phyloP scores from a whole-genome alignment of 805 yeast genomes.

The Kuraishia ogatae region DNA sequence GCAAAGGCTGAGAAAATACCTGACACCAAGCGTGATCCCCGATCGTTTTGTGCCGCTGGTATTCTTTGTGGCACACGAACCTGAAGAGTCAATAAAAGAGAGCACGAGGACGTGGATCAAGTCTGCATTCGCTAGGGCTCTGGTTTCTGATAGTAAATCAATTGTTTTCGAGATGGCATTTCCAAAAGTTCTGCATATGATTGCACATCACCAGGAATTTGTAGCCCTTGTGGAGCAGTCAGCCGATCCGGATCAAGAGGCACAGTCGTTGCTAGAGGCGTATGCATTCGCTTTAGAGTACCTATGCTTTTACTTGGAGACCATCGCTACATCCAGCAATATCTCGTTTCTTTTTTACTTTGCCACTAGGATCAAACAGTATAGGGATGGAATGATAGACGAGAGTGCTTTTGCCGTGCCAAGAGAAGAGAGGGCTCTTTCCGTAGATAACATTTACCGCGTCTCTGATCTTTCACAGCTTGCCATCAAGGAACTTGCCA shows the following conservation, averaged over 20 bases:
- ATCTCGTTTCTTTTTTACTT: slow-evolving; percentile 66
- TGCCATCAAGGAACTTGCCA: slow-evolving; percentile 49
- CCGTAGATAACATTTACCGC: slow-evolving; percentile 41
- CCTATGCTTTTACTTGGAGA: slow-evolving; percentile 48
- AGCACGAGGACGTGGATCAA: slow-evolving; percentile 64
- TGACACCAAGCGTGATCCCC: slow-evolving; percentile 46
- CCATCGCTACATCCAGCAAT: slow-evolving; percentile 57
- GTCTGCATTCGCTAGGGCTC: slow-evolving; percentile 38
- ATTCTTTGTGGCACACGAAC: slow-evolving; percentile 74
- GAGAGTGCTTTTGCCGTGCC: slow-evolving; percentile 18
- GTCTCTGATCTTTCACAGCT: slow-evolving; percentile 70
- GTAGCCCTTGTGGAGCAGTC: slow-evolving; percentile 26
- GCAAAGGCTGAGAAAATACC: slow-evolving; percentile 36
- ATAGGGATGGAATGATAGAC: slow-evolving; percentile 45
- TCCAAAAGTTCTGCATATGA: slow-evolving; percentile 56
- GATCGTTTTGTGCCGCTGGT: slow-evolving; percentile 59
- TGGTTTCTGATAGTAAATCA: slow-evolving; percentile 22
- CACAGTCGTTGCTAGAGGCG: slow-evolving; percentile 25
- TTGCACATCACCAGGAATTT: slow-evolving; percentile 71
- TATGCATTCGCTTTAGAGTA: slow-evolving; percentile 49
- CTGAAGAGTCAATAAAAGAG: slow-evolving; percentile 37
- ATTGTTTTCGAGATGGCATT: slow-evolving; percentile 58
- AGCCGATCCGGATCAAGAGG: slow-evolving; percentile 8
- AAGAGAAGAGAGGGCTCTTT: slow-evolving; percentile 12
- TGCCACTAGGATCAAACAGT: slow-evolving; percentile 73